Base-by-base conservation (phyloP, 2,329 filamentous ascomycete species). In the Ophidiomyces ophidiicola region DNA sequence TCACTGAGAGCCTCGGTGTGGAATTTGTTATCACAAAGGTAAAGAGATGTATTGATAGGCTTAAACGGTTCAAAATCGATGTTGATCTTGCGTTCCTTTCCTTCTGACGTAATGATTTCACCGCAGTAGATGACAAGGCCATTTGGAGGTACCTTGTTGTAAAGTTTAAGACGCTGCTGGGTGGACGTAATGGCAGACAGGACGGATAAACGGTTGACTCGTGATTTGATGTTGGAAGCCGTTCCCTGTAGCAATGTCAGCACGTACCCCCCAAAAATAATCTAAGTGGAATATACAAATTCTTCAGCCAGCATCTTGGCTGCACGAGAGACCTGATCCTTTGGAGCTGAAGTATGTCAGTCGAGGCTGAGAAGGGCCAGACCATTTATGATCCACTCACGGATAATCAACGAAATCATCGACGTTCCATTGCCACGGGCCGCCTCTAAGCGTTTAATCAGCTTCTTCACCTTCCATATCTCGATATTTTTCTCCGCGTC, bases 301-400 rank as follows among this genome's bases (percentile, higher is more conserved):
- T 94, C 87, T 94, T 98, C 90, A 71, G 92, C 92, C 80, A 98
- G 82, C 90, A 98, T 98, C 76, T 96, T 96, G 45, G 90, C 84
- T 40, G 84, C 82, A 57, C 87, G 81, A 32, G 90, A 96, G 48
- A 98, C 76, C 69, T 98, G 90, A 65, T 94, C 87, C 77, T 98
- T 98, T 53, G 90, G 90, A 45, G 90, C 85, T 92, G 30, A 26
- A 23, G 15, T 17, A 29, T 20, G 25, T 43, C 36, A 43, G 41
- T 23, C 11, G 11, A 23, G 11, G 19, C 14, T 4, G 5, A 3
- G 1, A 28, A 15, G 11, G 6, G n/a, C 17, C 15, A 17, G 17
- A 11, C 29, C 7, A 7, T 31, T 26, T 14, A n/a, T 30, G n/a
- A n/a, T 25, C 29, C 41, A 69, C 82, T 58, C 71, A 92, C 85